A percentile compares a stretch with the other conserved stretches of the same genome.
Evolutionary conservation across 139 green algal species (phyloP).

Genomic region (Coccomyxa sp.): DNA sequence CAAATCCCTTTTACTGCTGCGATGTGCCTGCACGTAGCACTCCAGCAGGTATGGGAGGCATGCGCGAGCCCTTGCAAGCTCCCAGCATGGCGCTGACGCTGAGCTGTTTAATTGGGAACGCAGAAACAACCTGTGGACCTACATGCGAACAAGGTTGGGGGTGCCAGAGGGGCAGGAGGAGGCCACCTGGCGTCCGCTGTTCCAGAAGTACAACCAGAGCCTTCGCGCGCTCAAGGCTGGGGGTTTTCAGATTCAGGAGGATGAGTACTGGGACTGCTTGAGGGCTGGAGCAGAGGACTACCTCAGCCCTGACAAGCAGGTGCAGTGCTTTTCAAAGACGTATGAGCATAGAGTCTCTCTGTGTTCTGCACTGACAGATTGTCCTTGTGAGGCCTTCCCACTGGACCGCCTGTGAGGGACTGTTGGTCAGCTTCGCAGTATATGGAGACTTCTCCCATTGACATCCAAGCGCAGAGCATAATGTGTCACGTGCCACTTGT

Average conservation of each 20-base stretch:
- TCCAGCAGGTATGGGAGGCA: neutral
- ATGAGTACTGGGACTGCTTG: conserved; percentile 26
- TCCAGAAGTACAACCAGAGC: conserved; percentile 19
- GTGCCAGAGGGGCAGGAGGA: conserved; percentile 9
- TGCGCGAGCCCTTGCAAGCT: too few relatives aligned
- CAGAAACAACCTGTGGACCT: conserved; percentile 19
- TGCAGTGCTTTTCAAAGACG: too few relatives aligned
- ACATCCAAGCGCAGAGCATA: too few relatives aligned
- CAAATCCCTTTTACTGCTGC: neutral
- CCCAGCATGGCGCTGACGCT: too few relatives aligned
- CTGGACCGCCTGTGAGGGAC: too few relatives aligned
- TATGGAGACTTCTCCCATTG: too few relatives aligned
- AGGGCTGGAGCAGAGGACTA: conserved; percentile 9
- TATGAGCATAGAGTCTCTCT: too few relatives aligned
- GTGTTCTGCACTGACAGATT: too few relatives aligned
- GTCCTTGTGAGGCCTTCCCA: too few relatives aligned
- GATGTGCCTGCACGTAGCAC: neutral
- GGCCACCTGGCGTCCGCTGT: conserved; percentile 9
- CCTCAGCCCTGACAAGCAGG: conserved; percentile 11
- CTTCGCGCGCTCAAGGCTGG: conserved; percentile 5
- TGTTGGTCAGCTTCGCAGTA: too few relatives aligned
- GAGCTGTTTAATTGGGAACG: too few relatives aligned
- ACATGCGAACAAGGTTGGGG: conserved; percentile 18
- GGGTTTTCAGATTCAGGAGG: conserved; percentile 10
- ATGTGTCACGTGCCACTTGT: too few relatives aligned